A percentile compares a stretch with the other conserved stretches of the same genome.
Evolutionary conservation across 2,329 filamentous ascomycete species (phyloP).

Genomic region (Cladorrhinum sp.): DNA sequence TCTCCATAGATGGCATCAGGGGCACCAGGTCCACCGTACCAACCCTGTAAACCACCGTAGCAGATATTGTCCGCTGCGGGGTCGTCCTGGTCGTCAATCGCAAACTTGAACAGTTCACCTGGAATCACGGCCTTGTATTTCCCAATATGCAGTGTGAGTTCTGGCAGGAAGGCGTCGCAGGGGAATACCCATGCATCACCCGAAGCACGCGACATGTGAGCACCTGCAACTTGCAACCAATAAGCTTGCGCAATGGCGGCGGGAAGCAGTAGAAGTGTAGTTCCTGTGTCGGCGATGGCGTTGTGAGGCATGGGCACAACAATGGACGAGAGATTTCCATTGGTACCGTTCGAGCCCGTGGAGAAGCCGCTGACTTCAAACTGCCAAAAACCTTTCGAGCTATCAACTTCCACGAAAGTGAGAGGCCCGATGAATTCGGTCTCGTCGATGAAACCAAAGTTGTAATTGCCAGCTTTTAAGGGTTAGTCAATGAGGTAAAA

Average conservation of each 20-base stretch:
- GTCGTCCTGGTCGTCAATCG: constrained; percentile 45
- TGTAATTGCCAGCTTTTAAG: constrained; percentile 34
- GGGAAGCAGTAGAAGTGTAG: constrained; percentile 59
- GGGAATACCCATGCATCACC: constrained; percentile 47
- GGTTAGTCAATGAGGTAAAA: constrained; percentile 47
- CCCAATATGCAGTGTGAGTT: constrained; percentile 44
- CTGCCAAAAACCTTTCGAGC: constrained; percentile 58
- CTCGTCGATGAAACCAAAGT: constrained; percentile 50
- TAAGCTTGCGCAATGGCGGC: constrained; percentile 50
- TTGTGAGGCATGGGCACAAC: constrained; percentile 39
- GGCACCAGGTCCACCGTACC: constrained; percentile 44
- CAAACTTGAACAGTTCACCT: constrained; percentile 45
- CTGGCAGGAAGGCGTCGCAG: constrained; percentile 29
- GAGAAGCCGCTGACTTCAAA: constrained; percentile 55
- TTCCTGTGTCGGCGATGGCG: constrained; percentile 65
- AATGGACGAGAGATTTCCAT: constrained; percentile 5
- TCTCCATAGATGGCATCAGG: constrained; percentile 66
- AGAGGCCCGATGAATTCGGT: constrained; percentile 55
- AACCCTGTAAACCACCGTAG: constrained; percentile 63
- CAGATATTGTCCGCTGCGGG: constrained; percentile 54
- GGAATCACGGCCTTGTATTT: constrained; percentile 46
- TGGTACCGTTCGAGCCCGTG: constrained; percentile 40
- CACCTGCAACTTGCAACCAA: constrained; percentile 52
- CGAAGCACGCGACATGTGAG: constrained; percentile 38
- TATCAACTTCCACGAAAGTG: constrained; percentile 54